Evolutionary conservation across 2,329 filamentous ascomycete species (phyloP), one percentile per base, ranked within the genome.

Genomic region (Xylaria sp.): DNA sequence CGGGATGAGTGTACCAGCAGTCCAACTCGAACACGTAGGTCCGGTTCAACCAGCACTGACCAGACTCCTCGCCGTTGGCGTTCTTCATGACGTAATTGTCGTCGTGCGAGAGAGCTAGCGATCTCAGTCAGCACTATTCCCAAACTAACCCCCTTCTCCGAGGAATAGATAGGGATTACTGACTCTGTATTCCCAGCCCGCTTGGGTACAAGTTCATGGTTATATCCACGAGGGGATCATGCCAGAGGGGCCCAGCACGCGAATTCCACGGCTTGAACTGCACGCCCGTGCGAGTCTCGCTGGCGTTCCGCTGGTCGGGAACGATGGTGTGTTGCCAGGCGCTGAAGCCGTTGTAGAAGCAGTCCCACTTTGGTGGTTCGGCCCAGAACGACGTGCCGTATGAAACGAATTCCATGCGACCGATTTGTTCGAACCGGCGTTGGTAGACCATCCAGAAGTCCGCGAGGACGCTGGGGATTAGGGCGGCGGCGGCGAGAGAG

Each of bases 391-490:
- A 66, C 1, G 58, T 61, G 46, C 63, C 63, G 32, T 59, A 69
- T 1, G 39, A 41, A 3, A 28, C 44, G 3, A 44, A 50, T 41
- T 66, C 67, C 2, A 46, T 32, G 1, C 39, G 58, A 2, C 63
- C 63, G 8, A 57, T 55, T 18, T 66, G 58, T n/a, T 48, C 58
- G 39, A 55, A 50, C 9, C 58, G 67, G 8, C 54, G 67, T 23
- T 66, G 58, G 41, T 69, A 69, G 5, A 69, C 58, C 37, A 69
- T 54, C 67, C 67, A 69, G 48, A 69, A 63, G 39, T 69, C 58
- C 2, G 63, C 63, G 3, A 51, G 3, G 39, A 34, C 28, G 12
- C 8, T n/a, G 6, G 67, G 63, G 39, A 58, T 23, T 4, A 12
- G n/a, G n/a, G n/a, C 25, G 4, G 32, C 9, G 13, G 48, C n/a